Evolutionary conservation across 2,329 filamentous ascomycete genomes (phyloP), one percentile per base, ranked within the genome.

Genomic region (Penicillium sp.): DNA sequence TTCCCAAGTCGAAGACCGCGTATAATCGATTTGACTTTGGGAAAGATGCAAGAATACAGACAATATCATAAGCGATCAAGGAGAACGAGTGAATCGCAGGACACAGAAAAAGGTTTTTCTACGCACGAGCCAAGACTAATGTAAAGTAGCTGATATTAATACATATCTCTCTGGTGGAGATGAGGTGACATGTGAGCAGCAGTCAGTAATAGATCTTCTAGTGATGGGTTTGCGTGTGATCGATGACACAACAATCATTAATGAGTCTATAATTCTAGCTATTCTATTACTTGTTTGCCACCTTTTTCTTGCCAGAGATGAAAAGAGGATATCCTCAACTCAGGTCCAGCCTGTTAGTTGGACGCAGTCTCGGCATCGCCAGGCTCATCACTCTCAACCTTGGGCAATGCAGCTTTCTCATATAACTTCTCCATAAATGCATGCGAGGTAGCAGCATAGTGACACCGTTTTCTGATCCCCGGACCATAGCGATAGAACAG

Each of bases 401-500:
- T 41, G 13, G 39, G 39, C 11, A 41, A 22, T 10, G 39, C 19
- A 13, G 39, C 3, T 10, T 22, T 41, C 22, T 31, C 52, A 43
- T 48, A 48, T 4, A 54, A n/a, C n/a, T 41, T 54, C 26, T 54
- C 31, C 52, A 57, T 57, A n/a, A 51, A 53, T 5, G 46, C 51
- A 14, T 57, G 46, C 7, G 55, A 53, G 10, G 37, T 33, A n/a
- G 55, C 46, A 14, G 55, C 50, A 43, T 56, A 61, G 3, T 53
- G 50, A 21, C 59, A 58, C 4, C 52, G 45, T 26, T 33, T 29
- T 3, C 57, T 51, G 24, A 63, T 56, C 3, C 10, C 37, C 1
- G 53, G 35, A 11, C 59, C 59, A 39, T 59, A 61, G 3, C 37
- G 43, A 29, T 61, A 61, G 16, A 61, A 56, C 27, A 61, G 27